Evolutionary conservation across 345 rosid species (phyloP).

Genomic region (Zanthoxylum bungeanum): DNA sequence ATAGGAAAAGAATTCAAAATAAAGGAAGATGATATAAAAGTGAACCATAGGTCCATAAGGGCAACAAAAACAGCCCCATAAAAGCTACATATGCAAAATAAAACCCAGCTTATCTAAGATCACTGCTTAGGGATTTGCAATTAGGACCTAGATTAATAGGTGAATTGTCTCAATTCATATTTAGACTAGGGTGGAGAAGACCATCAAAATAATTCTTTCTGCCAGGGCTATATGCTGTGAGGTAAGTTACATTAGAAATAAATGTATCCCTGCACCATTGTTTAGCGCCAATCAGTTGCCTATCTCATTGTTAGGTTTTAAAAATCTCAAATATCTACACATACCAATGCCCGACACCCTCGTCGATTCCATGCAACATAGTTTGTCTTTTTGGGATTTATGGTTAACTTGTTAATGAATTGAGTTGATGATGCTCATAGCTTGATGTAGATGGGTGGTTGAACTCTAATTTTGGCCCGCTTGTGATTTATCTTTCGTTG

Average conservation of each 20-base stretch:
- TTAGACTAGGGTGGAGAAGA: not conserved
- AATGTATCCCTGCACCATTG: not conserved
- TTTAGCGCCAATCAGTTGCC: not conserved
- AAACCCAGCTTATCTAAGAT: not conserved
- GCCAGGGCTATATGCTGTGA: not conserved
- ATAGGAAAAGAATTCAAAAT: not conserved
- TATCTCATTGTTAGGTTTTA: not conserved
- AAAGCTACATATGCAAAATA: not conserved
- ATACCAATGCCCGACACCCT: not conserved
- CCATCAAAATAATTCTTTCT: not conserved
- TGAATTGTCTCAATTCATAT: no score
- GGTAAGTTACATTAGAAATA: not conserved
- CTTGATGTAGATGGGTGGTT: not conserved
- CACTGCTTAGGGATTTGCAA: not conserved
- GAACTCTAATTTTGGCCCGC: not conserved
- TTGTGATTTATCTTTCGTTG: not conserved
- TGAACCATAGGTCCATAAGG: not conserved
- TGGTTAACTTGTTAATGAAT: not conserved
- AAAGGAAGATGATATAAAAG: not conserved
- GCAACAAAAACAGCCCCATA: not conserved
- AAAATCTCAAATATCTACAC: not conserved
- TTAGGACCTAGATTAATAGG: not conserved
- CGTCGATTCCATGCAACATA: not conserved
- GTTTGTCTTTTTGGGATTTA: not conserved
- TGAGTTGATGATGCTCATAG: not conserved